Base-by-base conservation (phyloP, 2,329 filamentous ascomycete genomes). In the Aschersonia sp. region DNA sequence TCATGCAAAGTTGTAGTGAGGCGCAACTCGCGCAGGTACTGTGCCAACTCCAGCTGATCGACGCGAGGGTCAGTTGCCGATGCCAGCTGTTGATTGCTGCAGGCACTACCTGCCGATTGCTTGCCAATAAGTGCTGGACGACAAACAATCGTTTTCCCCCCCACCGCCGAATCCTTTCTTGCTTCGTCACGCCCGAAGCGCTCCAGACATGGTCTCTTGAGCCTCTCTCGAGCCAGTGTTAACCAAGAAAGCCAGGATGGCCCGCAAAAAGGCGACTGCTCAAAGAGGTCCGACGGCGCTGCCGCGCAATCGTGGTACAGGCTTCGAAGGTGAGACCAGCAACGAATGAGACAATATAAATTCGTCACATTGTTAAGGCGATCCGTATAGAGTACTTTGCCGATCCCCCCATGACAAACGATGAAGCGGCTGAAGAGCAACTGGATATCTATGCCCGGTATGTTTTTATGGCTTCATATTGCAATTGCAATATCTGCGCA, bases 391-490 rank as follows among this genome's bases (percentile, higher is more conserved):
- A 89, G 52, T 87, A 79, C 61, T 92, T 78, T 59, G 80, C 84
- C 9, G 91, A 97, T 61, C 74, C 82, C 1, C 89, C 89, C 0
- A 66, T 94, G 51, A 89, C 84, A 0, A 80, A 82, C 0, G 72
- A 71, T 0, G 81, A 94, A 58, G 73, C 77, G 45, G 65, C 73
- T 3, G 73, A 83, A 46, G 85, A 94, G 58, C 67, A 58, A 41
- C 58, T 73, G 28, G 70, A 75, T 9, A 67, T 92, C 30, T 98
- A 95, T 59, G 62, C 78, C 53, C 61, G 67, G 70, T 85, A 68
- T 61, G 80, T 66, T 4, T 62, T 30, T 31, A 44, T 28, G 29
- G 5, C 43, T 20, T 20, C 20, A 20, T 2, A 20, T 20, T 20
- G 20, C 20, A 20, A 20, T 20, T 20, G 20, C 20, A 20, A 20